phyloP scores from a whole-genome alignment of 2,329 filamentous ascomycete genomes.

The Parafenestella ontariensis region DNA sequence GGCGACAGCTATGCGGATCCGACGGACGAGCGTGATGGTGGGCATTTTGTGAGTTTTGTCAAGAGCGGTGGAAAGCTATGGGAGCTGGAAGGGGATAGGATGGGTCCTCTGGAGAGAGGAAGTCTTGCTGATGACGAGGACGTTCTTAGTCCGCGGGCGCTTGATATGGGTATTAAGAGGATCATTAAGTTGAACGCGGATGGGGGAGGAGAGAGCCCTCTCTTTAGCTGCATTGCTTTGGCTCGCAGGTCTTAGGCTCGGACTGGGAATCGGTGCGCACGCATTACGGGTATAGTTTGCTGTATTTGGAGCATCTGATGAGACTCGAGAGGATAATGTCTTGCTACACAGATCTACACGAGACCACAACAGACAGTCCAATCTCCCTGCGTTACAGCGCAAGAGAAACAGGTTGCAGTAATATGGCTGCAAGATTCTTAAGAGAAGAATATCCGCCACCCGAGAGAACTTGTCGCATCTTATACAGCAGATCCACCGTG shows the following conservation, averaged over 20 bases:
- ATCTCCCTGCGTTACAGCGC: constrained; percentile 9
- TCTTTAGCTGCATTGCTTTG: constrained; percentile 65
- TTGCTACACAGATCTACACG: constrained; percentile 15
- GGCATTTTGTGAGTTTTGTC: constrained; percentile 93
- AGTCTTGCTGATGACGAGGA: constrained; percentile 50
- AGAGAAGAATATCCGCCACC: constrained; percentile 10
- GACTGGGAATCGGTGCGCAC: constrained; percentile 8
- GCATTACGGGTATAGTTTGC: constrained; percentile 12
- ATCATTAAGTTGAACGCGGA: constrained; percentile 63
- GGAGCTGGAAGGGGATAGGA: constrained; percentile 76
- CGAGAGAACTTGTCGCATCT: no score
- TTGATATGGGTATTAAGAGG: constrained; percentile 69
- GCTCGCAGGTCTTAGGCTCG: constrained; percentile 49
- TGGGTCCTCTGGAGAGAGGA: constrained; percentile 72
- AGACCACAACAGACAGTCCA: constrained; percentile 6
- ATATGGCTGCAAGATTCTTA: constrained; percentile 10
- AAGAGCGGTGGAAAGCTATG: constrained; percentile 74
- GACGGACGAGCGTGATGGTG: constrained; percentile 73
- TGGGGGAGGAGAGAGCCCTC: constrained; percentile 60
- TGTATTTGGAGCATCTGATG: constrained; percentile 12
- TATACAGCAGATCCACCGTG: no score
- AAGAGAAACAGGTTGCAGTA: constrained; percentile 9
- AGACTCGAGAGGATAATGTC: constrained; percentile 16
- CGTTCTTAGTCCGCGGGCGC: constrained; percentile 68
- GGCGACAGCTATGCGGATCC: constrained; percentile 79